Evolutionary conservation across 495 filamentous ascomycete species (phyloP), one percentile per base, ranked within the genome.

Genomic region (Xylaria telfairii): DNA sequence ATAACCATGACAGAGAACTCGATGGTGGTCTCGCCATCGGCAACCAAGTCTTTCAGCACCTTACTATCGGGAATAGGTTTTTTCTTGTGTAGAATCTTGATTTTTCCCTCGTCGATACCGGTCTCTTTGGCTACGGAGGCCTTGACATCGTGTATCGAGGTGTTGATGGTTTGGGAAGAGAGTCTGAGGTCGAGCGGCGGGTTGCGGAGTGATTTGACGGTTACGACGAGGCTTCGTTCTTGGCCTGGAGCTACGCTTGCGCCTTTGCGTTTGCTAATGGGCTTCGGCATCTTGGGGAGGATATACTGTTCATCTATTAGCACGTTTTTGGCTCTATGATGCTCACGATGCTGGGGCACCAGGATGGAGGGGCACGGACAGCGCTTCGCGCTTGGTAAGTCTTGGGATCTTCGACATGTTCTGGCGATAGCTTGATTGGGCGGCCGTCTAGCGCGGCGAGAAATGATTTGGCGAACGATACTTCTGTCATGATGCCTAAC

Each of bases 1-100:
- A 98, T 90, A 30, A 97, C 83, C 96, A 99, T 97, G 37, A 97
- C 86, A 0, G 87, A 88, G 65, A 98, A 88, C 82, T 96, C 93
- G 6, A 92, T 77, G 61, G 87, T 85, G 39, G 81, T 85, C 7
- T 87, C 76, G 3, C 72, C 81, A 6, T 81, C 82, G 0, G 75
- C 78, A 0, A 86, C 76, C 4, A 92, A 59, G 44, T 92, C 91
- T 64, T 81, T 82, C 1, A 94, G 72, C 9, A 87, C 84, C 81
- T 92, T 92, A 41, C 84, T 84, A 75, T 96, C 95, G 0, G 85
- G 72, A 0, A 92, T 88, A 1, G 94, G 94, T 81, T 97, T 97
- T 79, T 93, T 92, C 75, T 90, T 90, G 69, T 90, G 88, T 64
- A 99, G 82, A 0, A 99, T 78, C 81, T 94, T 93, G 68, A 99